Conservation (phyloP, 345 rosid species). For the Syzygium oleosum region DNA sequence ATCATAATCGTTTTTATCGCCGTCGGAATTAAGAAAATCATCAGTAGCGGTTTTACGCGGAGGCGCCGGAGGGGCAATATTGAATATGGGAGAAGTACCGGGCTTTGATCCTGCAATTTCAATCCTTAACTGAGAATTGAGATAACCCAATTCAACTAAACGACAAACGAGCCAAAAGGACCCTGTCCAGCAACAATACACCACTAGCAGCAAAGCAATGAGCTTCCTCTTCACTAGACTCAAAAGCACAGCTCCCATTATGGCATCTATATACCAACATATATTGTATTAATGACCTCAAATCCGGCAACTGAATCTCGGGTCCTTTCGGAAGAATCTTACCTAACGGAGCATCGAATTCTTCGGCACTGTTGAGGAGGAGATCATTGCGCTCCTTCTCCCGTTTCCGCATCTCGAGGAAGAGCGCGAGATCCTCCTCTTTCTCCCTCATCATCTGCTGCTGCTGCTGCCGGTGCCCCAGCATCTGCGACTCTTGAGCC, state of each 20-base stretch:
- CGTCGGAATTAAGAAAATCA: slow-evolving; percentile 89
- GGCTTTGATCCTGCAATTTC: slow-evolving; percentile 57
- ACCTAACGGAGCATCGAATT: slow-evolving; percentile 77
- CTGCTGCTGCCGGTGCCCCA: slow-evolving; percentile 73
- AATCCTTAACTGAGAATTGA: not conserved
- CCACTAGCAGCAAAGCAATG: not conserved
- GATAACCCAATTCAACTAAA: not conserved
- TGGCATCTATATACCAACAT: not conserved
- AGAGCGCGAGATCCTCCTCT: slow-evolving; percentile 89
- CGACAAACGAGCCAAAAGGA: not conserved
- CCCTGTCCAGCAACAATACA: not conserved
- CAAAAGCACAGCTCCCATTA: not conserved
- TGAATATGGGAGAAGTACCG: slow-evolving; percentile 79
- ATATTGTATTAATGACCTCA: not conserved
- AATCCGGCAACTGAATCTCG: not conserved
- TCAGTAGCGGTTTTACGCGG: slow-evolving; percentile 61
- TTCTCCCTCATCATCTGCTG: slow-evolving; percentile 80
- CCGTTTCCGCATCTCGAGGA: slow-evolving; percentile 84
- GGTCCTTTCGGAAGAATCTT: not conserved
- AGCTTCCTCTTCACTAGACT: not conserved
- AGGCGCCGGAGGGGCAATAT: slow-evolving; percentile 44
- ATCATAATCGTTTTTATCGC: slow-evolving; percentile 92
- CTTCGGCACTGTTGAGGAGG: slow-evolving; percentile 49
- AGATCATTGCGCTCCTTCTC: slow-evolving; percentile 71
- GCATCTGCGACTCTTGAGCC: slow-evolving; percentile 67